A percentile compares a stretch with the other conserved stretches of the same genome.
Conservation (phyloP, 1,284 basidiomycete genomes). For the Rugosomyces carneus region DNA sequence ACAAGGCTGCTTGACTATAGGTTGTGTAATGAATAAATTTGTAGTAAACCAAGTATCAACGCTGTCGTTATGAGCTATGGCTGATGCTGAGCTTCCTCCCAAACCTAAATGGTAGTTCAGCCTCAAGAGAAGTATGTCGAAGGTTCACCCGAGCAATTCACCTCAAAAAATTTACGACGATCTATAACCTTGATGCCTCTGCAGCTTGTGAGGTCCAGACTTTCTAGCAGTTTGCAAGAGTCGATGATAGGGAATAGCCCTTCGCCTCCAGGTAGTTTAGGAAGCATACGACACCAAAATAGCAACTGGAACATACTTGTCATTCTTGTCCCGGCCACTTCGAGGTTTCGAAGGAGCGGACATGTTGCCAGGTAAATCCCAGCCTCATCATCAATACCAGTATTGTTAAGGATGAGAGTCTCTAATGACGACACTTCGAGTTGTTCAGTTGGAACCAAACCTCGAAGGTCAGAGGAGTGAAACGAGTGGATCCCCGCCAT, state of each 20-base stretch:
- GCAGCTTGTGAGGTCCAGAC: conserved; percentile 60
- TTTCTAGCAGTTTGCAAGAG: conserved; percentile 43
- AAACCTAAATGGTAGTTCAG: conserved; percentile 30
- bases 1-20: neutral
- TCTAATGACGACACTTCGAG: conserved; percentile 33
- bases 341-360: conserved; percentile 38
- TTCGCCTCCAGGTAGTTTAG: conserved; percentile 32
- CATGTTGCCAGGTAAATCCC: conserved; percentile 50
- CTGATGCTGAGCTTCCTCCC: conserved; percentile 30
- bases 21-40: neutral
- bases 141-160: conserved; percentile 19
- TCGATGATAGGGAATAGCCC: conserved; percentile 56
- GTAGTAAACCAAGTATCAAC: neutral
- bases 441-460: conserved; percentile 33
- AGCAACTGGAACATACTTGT: conserved; percentile 33
- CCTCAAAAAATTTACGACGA: conserved; percentile 64
- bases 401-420: conserved; percentile 54
- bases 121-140: neutral
- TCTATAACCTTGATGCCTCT: conserved; percentile 54
- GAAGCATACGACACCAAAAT: neutral
- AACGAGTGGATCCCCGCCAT: conserved; percentile 47
- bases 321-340: conserved; percentile 53
- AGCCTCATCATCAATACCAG: conserved; percentile 51
- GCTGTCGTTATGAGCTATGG: neutral
- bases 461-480: conserved; percentile 46